phyloP scores from a whole-genome alignment of 768 basidiomycete species.

The Tephrocybe sp. region DNA sequence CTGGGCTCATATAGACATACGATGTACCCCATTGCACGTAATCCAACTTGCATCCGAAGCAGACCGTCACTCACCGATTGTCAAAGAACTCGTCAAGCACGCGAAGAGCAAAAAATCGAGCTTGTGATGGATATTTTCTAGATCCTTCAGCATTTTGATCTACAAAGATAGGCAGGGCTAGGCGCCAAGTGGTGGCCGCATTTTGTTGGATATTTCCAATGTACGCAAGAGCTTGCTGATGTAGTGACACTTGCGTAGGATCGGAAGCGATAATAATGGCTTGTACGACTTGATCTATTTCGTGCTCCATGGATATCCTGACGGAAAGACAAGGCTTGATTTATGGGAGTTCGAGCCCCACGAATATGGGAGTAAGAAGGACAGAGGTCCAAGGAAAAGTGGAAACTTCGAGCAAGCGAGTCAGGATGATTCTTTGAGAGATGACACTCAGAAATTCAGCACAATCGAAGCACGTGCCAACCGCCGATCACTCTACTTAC shows the following conservation, averaged over 20 bases:
- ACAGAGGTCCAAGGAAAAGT: slow-evolving; percentile 14
- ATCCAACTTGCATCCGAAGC: slow-evolving; percentile 8
- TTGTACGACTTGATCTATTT: slow-evolving; percentile 73
- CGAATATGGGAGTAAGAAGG: slow-evolving; percentile 1
- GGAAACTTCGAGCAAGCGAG: slow-evolving; percentile 13
- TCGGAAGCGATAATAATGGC: slow-evolving; percentile 89
- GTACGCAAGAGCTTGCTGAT: slow-evolving; percentile 86
- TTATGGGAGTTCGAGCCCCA: slow-evolving; percentile 1
- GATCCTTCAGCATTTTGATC: slow-evolving; percentile 57
- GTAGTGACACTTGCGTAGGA: slow-evolving; percentile 64
- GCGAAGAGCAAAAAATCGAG: slow-evolving; percentile 76
- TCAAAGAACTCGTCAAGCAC: slow-evolving; percentile 83
- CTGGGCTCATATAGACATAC: not conserved
- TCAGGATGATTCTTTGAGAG: slow-evolving; percentile 19
- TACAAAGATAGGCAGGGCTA: slow-evolving; percentile 74
- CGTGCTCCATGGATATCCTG: slow-evolving; percentile 57
- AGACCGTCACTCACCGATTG: slow-evolving; percentile 56
- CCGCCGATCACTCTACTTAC: no score
- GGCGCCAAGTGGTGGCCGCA: slow-evolving; percentile 73
- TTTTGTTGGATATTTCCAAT: slow-evolving; percentile 76
- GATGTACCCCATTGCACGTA: not conserved
- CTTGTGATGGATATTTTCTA: slow-evolving; percentile 67
- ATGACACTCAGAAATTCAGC: slow-evolving; percentile 17
- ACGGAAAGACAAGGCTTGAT: slow-evolving; percentile 2
- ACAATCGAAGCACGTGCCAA: slow-evolving; percentile 15